Conservation (phyloP, 2,329 filamentous ascomycete genomes). For the Ustulina deusta region DNA sequence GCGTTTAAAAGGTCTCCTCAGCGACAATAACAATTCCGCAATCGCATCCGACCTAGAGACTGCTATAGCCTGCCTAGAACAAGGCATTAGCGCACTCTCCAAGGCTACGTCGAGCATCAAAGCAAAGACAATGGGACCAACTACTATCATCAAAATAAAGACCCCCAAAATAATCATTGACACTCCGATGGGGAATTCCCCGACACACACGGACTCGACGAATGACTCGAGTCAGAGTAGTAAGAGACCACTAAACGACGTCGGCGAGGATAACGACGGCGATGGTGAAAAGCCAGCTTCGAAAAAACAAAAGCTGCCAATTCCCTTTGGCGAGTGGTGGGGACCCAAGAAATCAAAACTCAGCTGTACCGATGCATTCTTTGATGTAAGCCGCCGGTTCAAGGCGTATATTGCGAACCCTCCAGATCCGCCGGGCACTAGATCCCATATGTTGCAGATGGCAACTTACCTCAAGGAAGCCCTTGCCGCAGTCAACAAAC, state of each 20-base stretch:
- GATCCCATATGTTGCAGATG: neutral
- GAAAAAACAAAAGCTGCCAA: slow-evolving; percentile 8
- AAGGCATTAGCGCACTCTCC: slow-evolving; percentile 7
- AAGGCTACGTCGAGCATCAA: neutral
- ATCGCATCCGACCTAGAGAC: slow-evolving; percentile 9
- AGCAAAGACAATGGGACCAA: neutral
- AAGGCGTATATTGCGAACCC: slow-evolving; percentile 31
- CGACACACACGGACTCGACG: too few relatives aligned
- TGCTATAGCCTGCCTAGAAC: neutral
- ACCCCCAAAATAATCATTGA: neutral
- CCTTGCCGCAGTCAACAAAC: slow-evolving; percentile 14
- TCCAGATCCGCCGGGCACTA: slow-evolving; percentile 7
- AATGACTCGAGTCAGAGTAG: neutral
- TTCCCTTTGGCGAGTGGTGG: slow-evolving; percentile 26
- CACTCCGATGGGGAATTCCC: too few relatives aligned
- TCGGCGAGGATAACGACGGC: neutral
- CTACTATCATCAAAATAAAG: neutral
- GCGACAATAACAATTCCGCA: neutral
- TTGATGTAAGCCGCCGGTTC: slow-evolving; percentile 24
- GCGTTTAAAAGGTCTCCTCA: neutral
- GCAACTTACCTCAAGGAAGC: slow-evolving; percentile 9
- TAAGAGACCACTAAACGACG: slow-evolving; percentile 1
- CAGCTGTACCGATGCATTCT: slow-evolving; percentile 22
- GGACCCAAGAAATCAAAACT: slow-evolving; percentile 31
- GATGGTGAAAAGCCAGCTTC: neutral